Evolutionary conservation across 129 eudicot species (phyloP), one percentile per base, ranked within the genome.

Genomic region (Artemisia annua): DNA sequence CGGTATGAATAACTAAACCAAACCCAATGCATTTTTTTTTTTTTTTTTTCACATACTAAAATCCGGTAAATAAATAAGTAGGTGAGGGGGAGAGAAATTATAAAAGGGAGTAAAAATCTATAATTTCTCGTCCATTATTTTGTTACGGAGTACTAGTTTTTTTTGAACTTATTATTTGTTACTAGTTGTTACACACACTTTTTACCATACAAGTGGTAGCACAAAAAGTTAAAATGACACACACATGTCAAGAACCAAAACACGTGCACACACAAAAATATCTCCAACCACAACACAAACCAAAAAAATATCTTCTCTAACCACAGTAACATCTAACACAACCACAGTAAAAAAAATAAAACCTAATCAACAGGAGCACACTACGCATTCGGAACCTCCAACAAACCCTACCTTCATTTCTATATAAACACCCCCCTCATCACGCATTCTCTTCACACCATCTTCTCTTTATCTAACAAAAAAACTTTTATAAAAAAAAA

Each of bases 351-450:
- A 39, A 8, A 7, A 39, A 0, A 20, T 0, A 20, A 20, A 19
- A 66, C 14, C 69, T 43, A 48, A 73, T 56, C 75, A 56, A 14
- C 8, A 66, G 24, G 52, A 68, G 83, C 69, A 80, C 64, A 68
- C 75, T 71, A 66, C 84, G 74, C 77, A 73, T 77, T 30, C 70
- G 73, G 73, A 51, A 54, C 51, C 50, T 3, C 60, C 60, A 74
- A 73, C 75, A 39, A 73, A 74, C 83, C 88, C 76, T 64, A 78
- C 65, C n/a, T 53, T 39, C 59, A 65, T 9, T 11, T 19, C 26
- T 17, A 62, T 82, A 79, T 82, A 85, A 22, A 79, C 53, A 0
- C 12, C 61, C n/a, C n/a, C 51, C 62, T 3, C 22, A n/a, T 6
- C 30, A 46, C 69, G 10, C 4, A 48, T n/a, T 0, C 35, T 16